A percentile compares a stretch with the other conserved stretches of the same genome.
Evolutionary conservation across 2,329 filamentous ascomycete species (phyloP).

Genomic region (Cercospora sesami): DNA sequence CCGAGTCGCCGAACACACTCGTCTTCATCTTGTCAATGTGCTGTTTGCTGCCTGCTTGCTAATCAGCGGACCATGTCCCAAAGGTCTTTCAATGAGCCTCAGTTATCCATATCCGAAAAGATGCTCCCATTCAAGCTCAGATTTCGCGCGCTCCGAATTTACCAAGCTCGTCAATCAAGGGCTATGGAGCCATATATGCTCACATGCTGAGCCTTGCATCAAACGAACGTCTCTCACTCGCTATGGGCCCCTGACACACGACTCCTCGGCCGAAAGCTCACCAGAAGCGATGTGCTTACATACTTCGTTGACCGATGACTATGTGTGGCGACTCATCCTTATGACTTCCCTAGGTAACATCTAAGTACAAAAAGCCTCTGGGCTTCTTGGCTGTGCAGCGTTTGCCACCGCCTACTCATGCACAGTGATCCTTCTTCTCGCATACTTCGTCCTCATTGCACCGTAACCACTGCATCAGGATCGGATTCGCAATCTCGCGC

Average conservation of each 20-base stretch:
- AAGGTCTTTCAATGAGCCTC: neutral
- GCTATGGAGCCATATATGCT: neutral
- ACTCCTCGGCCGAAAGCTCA: neutral
- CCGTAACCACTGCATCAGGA: neutral
- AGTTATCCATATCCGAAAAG: neutral
- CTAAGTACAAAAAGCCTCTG: neutral
- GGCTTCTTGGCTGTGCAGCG: neutral
- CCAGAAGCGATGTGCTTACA: neutral
- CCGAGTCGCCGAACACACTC: neutral
- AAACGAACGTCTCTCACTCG: neutral
- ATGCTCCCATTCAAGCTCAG: neutral
- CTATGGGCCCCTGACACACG: neutral
- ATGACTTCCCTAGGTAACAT: neutral
- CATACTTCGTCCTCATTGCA: neutral
- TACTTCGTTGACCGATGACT: neutral
- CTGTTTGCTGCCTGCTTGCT: neutral
- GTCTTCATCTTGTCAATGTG: neutral
- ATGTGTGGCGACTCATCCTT: neutral
- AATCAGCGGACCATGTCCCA: neutral
- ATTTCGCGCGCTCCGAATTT: neutral
- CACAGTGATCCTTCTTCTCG: neutral
- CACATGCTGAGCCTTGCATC: neutral
- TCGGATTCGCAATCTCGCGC: neutral
- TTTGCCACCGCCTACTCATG: constrained; percentile 3
- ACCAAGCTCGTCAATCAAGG: neutral